Percentiles rank a stretch among this genome's conserved stretches.
Conservation (phyloP, 2,329 filamentous ascomycete genomes). For the Botrytis paeoniae region DNA sequence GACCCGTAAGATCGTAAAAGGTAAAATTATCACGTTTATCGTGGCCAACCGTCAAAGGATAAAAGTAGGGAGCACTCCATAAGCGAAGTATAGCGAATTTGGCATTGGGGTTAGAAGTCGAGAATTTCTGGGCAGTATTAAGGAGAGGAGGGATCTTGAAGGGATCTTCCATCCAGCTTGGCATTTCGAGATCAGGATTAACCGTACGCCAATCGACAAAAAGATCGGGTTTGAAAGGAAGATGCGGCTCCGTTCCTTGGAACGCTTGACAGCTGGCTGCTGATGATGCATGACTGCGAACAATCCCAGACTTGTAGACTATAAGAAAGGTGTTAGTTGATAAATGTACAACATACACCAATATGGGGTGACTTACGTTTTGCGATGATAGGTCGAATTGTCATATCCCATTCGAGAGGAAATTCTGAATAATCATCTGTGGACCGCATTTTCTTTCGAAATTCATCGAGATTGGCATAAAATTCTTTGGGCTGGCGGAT, state of each 20-base stretch:
- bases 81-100: slow-evolving; percentile 46
- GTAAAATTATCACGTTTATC: slow-evolving; percentile 39
- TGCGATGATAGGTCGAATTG: slow-evolving; percentile 43
- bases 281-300: slow-evolving; percentile 37
- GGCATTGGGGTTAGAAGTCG: slow-evolving; percentile 30
- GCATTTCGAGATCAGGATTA: slow-evolving; percentile 29
- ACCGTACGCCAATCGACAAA: slow-evolving; percentile 44
- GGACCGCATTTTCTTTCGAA: slow-evolving; percentile 22
- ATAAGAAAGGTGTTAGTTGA: not conserved
- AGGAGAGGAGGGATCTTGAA: slow-evolving; percentile 39
- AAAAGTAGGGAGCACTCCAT: slow-evolving; percentile 50
- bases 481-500: slow-evolving; percentile 39
- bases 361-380: slow-evolving; percentile 32
- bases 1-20: slow-evolving; percentile 44
- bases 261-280: slow-evolving; percentile 40
- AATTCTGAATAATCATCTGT: slow-evolving; percentile 35
- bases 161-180: slow-evolving; percentile 38
- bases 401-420: slow-evolving; percentile 43
- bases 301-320: slow-evolving; percentile 48
- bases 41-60: slow-evolving; percentile 45
- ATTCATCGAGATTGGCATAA: slow-evolving; percentile 37
- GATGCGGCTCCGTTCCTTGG: slow-evolving; percentile 40
- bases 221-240: slow-evolving; percentile 40
- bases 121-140: slow-evolving; percentile 37
- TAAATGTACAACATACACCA: not conserved